phyloP scores from a whole-genome alignment of 2,329 filamentous ascomycete genomes.

The Tolypocladium endophyticum region DNA sequence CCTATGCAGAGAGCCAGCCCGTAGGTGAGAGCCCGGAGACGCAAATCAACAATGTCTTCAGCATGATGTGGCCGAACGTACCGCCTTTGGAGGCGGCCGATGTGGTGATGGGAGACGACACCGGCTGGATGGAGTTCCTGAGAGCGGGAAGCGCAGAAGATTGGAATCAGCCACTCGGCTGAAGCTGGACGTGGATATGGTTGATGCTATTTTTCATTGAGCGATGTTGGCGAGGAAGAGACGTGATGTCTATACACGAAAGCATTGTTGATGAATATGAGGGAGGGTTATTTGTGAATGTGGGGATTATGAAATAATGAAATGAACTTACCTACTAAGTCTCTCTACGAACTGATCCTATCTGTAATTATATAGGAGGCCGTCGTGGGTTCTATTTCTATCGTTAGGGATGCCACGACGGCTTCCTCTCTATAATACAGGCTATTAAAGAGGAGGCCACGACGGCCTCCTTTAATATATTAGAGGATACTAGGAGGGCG shows the following conservation, averaged over 20 bases:
- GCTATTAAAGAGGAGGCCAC: no score
- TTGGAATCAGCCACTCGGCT: background rate
- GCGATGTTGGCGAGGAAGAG: background rate
- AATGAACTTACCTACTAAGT: no score
- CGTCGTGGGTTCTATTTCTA: no score
- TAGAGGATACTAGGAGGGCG: no score
- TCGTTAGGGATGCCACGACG: no score
- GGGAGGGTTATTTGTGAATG: background rate
- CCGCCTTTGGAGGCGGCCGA: constrained; percentile 24
- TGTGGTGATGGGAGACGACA: constrained; percentile 25
- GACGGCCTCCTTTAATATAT: no score
- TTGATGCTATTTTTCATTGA: background rate
- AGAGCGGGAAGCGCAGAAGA: constrained; percentile 8
- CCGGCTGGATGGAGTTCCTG: constrained; percentile 25
- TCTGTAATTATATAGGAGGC: no score
- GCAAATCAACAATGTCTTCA: constrained; percentile 29
- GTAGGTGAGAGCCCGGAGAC: constrained; percentile 29
- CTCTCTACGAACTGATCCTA: no score
- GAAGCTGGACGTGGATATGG: background rate
- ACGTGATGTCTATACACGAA: background rate
- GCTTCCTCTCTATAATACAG: no score
- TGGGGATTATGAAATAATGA: background rate
- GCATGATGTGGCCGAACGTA: constrained; percentile 36
- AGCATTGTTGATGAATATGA: background rate
- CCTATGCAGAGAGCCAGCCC: constrained; percentile 9